Base-by-base conservation (phyloP, 805 yeast species). In the Barnettozyma wickerhamii region DNA sequence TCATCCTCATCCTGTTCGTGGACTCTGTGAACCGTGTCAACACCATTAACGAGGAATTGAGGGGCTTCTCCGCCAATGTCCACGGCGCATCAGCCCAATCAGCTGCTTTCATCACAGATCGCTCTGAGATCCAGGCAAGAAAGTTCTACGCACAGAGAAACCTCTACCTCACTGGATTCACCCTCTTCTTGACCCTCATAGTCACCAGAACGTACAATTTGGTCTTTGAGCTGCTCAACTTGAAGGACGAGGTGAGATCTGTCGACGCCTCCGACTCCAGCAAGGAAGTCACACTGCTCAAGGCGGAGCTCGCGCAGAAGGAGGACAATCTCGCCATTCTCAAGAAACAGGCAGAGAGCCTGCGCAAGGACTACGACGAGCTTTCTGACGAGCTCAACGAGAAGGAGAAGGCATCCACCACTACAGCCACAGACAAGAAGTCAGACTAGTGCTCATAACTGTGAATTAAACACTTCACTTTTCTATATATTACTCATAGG, bases 61-160 rank as follows among this genome's bases (percentile, higher is more conserved):
- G 66, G 30, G 64, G 69, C 14, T 53, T 56, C 29, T 54, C 51
- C 7, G 52, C 54, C 9, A 47, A 53, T 5, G 52, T 54, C 7
- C 31, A 33, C 19, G 50, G 48, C 19, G 36, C 42, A 3, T 39
- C 28, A 9, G 41, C 59, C 58, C 37, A 54, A 59, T 18, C 33
- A 6, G 51, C 63, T 23, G 52, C 63, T 38, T 62, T 65, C 34
- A 54, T 59, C 30, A 57, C 64, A 35, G 91, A 85, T 53, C 73
- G 96, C 44, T 68, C 88, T 17, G 98, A 93, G 57, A 72, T 85
- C 41, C 89, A 84, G 63, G 93, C 96, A 18, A 78, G 96, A 64
- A 77, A 89, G 57, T 93, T 93, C 65, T 90, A 90, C 59, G 88
- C 97, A 17, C 99, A 93, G 68, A 80, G 99, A 68, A 93, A 93